Evolutionary conservation across 176 grass and related monocot species (phyloP).

Genomic region (Tuctoria greenei): DNA sequence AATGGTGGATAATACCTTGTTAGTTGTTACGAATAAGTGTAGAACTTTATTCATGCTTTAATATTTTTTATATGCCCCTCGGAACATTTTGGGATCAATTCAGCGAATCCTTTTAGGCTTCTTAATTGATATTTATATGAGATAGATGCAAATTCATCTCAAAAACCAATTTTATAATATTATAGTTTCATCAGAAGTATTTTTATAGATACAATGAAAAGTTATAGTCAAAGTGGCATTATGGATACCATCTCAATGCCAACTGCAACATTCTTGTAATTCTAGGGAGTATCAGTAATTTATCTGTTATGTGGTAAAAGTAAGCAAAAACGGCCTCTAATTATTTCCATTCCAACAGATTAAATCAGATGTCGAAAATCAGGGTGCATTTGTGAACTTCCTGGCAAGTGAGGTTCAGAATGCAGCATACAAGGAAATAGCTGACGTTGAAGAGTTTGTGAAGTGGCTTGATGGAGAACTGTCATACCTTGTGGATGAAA

Average conservation of each 20-base stretch:
- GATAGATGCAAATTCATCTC: background rate
- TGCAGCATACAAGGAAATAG: conserved; percentile 83
- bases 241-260: background rate
- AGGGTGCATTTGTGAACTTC: conserved; percentile 79
- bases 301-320: conserved; percentile 14
- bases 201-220: background rate
- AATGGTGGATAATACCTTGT: background rate
- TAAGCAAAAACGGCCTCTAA: conserved; percentile 3
- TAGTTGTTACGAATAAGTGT: background rate
- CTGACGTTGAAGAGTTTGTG: conserved; percentile 88
- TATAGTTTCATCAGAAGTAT: conserved; percentile 7
- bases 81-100: background rate
- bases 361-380: conserved; percentile 97
- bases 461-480: conserved; percentile 97
- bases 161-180: background rate
- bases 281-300: conserved; percentile 7
- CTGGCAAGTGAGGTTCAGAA: conserved; percentile 73
- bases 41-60: conserved; percentile 10
- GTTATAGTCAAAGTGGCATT: background rate
- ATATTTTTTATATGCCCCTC: background rate
- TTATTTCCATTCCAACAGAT: conserved; percentile 63
- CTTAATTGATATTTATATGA: background rate
- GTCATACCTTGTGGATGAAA: conserved; percentile 96
- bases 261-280: background rate
- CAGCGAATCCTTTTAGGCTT: background rate